phyloP scores from a whole-genome alignment of 257 asterid genomes.

The Penstemon barbatus region DNA sequence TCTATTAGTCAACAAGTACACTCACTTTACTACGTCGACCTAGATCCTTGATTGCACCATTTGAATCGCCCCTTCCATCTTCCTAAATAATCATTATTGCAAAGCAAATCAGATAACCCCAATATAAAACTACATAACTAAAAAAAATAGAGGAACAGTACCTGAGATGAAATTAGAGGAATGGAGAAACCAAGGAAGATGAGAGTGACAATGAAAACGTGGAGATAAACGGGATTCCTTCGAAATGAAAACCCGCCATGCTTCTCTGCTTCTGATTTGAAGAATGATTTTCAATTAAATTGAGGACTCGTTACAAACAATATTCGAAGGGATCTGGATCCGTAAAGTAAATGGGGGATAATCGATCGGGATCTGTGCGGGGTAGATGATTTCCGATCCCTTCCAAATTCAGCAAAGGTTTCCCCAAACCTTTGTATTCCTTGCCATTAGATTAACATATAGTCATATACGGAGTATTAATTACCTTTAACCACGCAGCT shows the following conservation, averaged over 20 bases:
- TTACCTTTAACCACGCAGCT: no score
- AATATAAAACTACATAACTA: neutral
- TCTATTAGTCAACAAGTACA: neutral
- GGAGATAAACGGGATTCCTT: slow-evolving; percentile 23
- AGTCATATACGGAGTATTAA: no score
- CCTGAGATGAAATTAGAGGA: slow-evolving; percentile 36
- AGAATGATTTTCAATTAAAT: no score
- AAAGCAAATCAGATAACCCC: neutral
- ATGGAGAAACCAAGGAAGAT: slow-evolving; percentile 18
- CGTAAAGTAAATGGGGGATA: no score
- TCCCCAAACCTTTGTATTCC: no score
- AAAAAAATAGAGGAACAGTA: neutral
- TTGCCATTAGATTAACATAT: no score
- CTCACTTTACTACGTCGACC: slow-evolving; percentile 77
- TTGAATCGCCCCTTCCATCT: slow-evolving; percentile 42
- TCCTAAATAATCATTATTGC: slow-evolving; percentile 36
- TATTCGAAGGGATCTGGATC: no score
- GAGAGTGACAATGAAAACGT: slow-evolving; percentile 25
- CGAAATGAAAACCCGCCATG: slow-evolving; percentile 25
- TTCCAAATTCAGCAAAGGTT: no score
- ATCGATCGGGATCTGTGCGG: no score
- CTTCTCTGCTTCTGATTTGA: slow-evolving; percentile 6
- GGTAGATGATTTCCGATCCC: no score
- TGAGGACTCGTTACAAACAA: no score
- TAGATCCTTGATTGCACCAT: slow-evolving; percentile 47